phyloP scores from a whole-genome alignment of 768 basidiomycete genomes.

The Russula compacta region DNA sequence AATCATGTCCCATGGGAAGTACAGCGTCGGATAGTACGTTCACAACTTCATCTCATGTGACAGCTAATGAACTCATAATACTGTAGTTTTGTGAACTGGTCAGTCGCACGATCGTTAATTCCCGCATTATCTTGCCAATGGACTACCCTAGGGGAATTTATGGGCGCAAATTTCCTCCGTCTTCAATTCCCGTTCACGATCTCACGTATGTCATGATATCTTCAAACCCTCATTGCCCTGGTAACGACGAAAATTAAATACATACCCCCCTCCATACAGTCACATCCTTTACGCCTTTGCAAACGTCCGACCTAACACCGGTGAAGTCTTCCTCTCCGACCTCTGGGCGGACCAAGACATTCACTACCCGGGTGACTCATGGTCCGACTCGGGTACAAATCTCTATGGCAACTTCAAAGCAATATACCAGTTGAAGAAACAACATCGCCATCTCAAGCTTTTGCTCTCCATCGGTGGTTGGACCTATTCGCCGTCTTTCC shows the following conservation, averaged over 20 bases:
- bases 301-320: slow-evolving; percentile 72
- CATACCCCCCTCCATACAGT: slow-evolving; percentile 28
- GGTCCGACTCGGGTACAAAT: slow-evolving; percentile 87
- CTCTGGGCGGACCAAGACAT: slow-evolving; percentile 95
- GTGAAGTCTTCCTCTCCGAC: slow-evolving; percentile 85
- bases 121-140: background rate
- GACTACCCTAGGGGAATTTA: slow-evolving; percentile 74
- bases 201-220: slow-evolving; percentile 56
- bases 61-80: slow-evolving; percentile 11
- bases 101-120: slow-evolving; percentile 10
- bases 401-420: slow-evolving; percentile 95
- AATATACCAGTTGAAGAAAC: slow-evolving; percentile 83
- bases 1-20: slow-evolving; percentile 41
- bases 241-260: slow-evolving; percentile 7
- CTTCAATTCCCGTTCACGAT: slow-evolving; percentile 69
- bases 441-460: slow-evolving; percentile 69
- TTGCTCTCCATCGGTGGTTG: slow-evolving; percentile 91
- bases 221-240: slow-evolving; percentile 4
- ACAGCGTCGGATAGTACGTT: slow-evolving; percentile 75
- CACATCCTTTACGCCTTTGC: slow-evolving; percentile 94
- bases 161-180: slow-evolving; percentile 84
- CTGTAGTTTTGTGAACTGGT: slow-evolving; percentile 72
- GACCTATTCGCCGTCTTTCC: slow-evolving; percentile 86
- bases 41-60: background rate
- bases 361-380: slow-evolving; percentile 90